Evolutionary conservation across 192 early-diverging fungal genomes (phyloP), one percentile per base, ranked within the genome.

Genomic region (Coemansia sp.): DNA sequence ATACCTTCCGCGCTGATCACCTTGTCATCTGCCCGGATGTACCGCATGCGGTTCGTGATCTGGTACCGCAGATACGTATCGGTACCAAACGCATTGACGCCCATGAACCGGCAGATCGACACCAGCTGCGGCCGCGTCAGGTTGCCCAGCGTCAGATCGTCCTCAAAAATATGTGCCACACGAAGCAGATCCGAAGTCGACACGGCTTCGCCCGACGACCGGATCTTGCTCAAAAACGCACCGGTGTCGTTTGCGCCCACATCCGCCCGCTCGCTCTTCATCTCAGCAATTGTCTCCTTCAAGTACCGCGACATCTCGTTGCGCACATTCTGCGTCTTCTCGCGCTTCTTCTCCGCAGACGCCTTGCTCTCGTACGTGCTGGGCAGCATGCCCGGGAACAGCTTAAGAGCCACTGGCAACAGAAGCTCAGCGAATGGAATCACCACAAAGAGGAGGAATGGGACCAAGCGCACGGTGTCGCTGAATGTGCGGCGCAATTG

Each of bases 321-420:
- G 56, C 96, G 89, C 48, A 98, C 89, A 70, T 93, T 89, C 56
- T 95, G 82, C 47, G 94, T 82, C 85, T 94, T 95, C 67, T 84
- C 87, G 67, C 90, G 90, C 81, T 98, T 98, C 82, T 98, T 93
- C 62, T 98, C 96, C 75, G 92, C 82, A 5, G 61, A 40, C 52
- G 73, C 68, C 79, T 92, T 90, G 85, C 89, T 88, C 74, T 96
- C 94, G 81, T 95, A 98, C 4, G 96, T 98, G 58, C 88, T 90
- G 9, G 96, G 96, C 36, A 98, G 73, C 93, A 98, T 96, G 66
- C 94, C 91, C 20, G 96, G 96, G 87, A 97, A 98, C 48, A 98
- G 76, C 73, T 92, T 90, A 50, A 98, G 76, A 7, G 92, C 85
- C 26, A 98, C 84, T 10, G 96, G 96, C 36, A 98, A 76, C 47